These are phyloP conservation scores for Coniella lustricola DNA, from an alignment of 2,329 filamentous ascomycete genomes.

Conservation along the genomic window DNA sequence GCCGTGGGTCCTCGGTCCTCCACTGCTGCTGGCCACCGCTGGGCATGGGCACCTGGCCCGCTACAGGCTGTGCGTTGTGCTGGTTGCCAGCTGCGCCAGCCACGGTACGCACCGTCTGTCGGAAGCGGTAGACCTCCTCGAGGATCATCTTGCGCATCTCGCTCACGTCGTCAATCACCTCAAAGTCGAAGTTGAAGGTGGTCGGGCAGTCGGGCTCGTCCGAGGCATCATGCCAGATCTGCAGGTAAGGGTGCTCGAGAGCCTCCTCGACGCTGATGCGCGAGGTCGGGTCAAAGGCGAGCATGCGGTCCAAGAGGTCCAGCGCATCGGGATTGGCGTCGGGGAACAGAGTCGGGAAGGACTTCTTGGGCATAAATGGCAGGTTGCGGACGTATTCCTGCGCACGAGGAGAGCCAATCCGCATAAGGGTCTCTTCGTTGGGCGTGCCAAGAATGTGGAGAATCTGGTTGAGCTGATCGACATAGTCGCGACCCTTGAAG, in stretches of 20 bases:
- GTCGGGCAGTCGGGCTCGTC: constrained; percentile 92
- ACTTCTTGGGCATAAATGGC: constrained; percentile 88
- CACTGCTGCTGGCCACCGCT: constrained; percentile 40
- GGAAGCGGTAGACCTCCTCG: constrained; percentile 86
- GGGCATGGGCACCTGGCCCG: constrained; percentile 47
- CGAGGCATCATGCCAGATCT: constrained; percentile 97
- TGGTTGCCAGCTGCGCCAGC: constrained; percentile 29
- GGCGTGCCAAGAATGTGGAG: constrained; percentile 95
- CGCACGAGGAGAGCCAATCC: constrained; percentile 90
- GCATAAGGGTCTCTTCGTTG: constrained; percentile 85
- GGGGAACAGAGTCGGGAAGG: constrained; percentile 82
- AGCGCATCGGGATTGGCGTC: constrained; percentile 93
- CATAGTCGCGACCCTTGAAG: constrained; percentile 98
- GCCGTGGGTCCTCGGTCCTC: constrained; percentile 53
- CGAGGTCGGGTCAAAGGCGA: constrained; percentile 90
- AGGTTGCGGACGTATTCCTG: constrained; percentile 98
- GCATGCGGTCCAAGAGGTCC: constrained; percentile 92
- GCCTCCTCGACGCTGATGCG: constrained; percentile 93
- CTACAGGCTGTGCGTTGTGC: constrained; percentile 25
- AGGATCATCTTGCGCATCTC: constrained; percentile 98
- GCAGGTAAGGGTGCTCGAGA: constrained; percentile 90
- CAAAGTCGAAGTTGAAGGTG: constrained; percentile 97
- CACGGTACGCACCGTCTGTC: constrained; percentile 51
- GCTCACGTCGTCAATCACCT: constrained; percentile 88
- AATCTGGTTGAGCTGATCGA: constrained; percentile 99